Evolutionary conservation across 2,329 filamentous ascomycete species (phyloP).

Genomic region (Cladophialophora chaetospira): DNA sequence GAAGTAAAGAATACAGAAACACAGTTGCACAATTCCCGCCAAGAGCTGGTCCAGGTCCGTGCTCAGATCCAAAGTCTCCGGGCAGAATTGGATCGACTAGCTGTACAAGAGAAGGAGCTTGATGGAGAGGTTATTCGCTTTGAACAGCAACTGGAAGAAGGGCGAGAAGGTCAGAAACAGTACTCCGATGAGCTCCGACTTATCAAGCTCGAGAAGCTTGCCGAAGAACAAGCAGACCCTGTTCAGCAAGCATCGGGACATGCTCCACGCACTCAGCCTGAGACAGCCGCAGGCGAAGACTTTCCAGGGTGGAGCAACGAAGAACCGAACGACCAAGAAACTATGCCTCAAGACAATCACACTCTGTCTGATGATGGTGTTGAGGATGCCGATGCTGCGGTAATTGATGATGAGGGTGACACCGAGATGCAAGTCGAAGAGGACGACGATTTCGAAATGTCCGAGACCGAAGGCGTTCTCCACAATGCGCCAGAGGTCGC

Average conservation of each 20-base stretch:
- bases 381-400: background rate
- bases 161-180: constrained; percentile 44
- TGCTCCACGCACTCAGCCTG: background rate
- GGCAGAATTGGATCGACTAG: constrained; percentile 19
- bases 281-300: background rate
- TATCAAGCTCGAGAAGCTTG: constrained; percentile 48
- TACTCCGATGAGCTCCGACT: constrained; percentile 53
- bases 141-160: constrained; percentile 42
- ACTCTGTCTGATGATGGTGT: background rate
- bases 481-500: no score
- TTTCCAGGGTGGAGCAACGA: background rate
- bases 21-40: constrained; percentile 39
- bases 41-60: constrained; percentile 37
- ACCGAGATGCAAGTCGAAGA: background rate
- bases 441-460: background rate
- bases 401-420: background rate
- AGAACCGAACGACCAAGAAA: background rate
- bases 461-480: background rate
- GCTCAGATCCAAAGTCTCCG: constrained; percentile 17
- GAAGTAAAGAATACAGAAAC: constrained; percentile 45
- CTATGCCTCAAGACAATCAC: background rate
- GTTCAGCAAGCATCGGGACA: background rate
- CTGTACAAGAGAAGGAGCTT: constrained; percentile 44
- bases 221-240: constrained; percentile 18
- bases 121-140: constrained; percentile 50